phyloP scores from a whole-genome alignment of 2,329 filamentous ascomycete genomes.

The Chaetomium sp. region DNA sequence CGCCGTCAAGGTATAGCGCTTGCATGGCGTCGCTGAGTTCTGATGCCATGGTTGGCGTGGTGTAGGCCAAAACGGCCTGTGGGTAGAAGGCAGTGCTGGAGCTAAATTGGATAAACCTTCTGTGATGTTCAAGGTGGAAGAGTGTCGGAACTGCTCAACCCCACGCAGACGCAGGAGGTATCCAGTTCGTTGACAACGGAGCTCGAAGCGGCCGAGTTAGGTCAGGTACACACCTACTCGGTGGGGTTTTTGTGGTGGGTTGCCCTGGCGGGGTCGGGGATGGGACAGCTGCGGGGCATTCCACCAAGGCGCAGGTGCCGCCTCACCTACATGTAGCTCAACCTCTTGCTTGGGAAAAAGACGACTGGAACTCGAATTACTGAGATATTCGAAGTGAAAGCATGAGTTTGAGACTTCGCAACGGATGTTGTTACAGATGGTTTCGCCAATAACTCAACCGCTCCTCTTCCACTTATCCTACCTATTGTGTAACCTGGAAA shows the following conservation, averaged over 20 bases:
- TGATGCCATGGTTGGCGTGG: constrained; percentile 34
- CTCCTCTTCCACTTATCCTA: too few species aligned
- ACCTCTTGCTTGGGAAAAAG: too few species aligned
- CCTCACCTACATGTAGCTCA: not conserved
- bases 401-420: too few species aligned
- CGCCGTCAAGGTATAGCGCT: constrained; percentile 50
- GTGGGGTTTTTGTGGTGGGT: not conserved
- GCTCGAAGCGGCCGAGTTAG: not conserved
- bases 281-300: not conserved
- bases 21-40: constrained; percentile 54
- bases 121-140: not conserved
- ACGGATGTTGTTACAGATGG: too few species aligned
- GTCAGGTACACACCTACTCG: too few species aligned
- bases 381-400: too few species aligned
- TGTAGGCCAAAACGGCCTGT: not conserved
- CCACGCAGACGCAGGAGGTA: not conserved
- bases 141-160: not conserved
- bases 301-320: too few species aligned
- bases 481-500: too few species aligned
- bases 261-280: constrained; percentile 5
- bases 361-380: too few species aligned
- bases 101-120: not conserved
- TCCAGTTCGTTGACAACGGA: not conserved
- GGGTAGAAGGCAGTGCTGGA: not conserved
- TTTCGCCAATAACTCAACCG: too few species aligned